Percentiles rank a stretch among this genome's conserved stretches.
Evolutionary conservation across 1,284 basidiomycete genomes (phyloP).

Genomic region (Rhodofomes roseus): DNA sequence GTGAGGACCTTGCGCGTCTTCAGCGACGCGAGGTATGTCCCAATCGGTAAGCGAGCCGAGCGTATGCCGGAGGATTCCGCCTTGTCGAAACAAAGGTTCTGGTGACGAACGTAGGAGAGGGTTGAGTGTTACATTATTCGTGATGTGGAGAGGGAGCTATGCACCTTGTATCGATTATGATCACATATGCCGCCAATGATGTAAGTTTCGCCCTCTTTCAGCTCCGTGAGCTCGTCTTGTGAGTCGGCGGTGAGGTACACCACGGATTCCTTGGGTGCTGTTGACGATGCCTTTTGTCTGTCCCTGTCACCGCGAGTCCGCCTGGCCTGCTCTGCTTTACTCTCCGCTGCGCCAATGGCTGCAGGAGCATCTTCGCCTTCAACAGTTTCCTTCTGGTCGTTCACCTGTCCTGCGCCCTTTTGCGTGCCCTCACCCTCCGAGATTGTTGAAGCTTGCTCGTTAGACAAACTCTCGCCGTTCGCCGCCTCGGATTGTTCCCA

Average conservation of each 20-base stretch:
- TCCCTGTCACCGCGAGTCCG: constrained; percentile 5
- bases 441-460: not conserved
- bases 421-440: not conserved
- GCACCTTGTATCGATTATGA: constrained; percentile 93
- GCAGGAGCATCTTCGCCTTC: not conserved
- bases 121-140: constrained; percentile 4
- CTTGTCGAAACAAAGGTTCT: constrained; percentile 91
- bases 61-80: constrained; percentile 73
- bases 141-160: not conserved
- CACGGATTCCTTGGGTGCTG: constrained; percentile 46
- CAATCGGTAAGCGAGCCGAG: constrained; percentile 91
- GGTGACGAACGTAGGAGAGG: constrained; percentile 5
- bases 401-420: not conserved
- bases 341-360: not conserved
- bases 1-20: constrained; percentile 94
- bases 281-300: constrained; percentile 2
- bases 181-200: constrained; percentile 97
- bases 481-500: constrained; percentile 38
- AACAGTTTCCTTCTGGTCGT: not conserved
- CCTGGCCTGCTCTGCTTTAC: not conserved
- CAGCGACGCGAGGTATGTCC: constrained; percentile 78
- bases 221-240: constrained; percentile 75
- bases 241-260: constrained; percentile 97
- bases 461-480: not conserved
- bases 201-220: constrained; percentile 86